Evolutionary conservation across 306 rosid species (phyloP).

Genomic region (Fragaria nilgerrensis): DNA sequence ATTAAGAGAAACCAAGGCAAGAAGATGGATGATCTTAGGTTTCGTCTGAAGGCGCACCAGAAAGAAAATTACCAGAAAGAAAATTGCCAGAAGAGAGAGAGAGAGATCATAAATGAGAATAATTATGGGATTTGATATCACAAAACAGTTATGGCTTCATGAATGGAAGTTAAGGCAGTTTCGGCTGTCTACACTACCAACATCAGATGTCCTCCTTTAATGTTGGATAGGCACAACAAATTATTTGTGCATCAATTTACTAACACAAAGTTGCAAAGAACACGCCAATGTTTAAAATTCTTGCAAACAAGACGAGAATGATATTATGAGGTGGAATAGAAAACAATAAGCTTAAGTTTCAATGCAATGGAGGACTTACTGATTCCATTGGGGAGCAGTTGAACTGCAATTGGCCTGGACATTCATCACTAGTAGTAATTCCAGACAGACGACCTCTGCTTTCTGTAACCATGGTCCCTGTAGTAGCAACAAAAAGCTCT

Average conservation of each 20-base stretch:
- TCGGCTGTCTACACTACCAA: neutral
- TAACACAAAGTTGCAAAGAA: neutral
- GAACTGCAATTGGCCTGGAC: slow-evolving; percentile 16
- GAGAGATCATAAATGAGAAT: neutral
- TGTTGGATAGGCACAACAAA: neutral
- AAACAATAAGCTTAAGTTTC: neutral
- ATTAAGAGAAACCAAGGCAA: neutral
- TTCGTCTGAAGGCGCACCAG: too few species aligned
- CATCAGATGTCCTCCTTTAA: neutral
- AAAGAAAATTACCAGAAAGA: too few species aligned
- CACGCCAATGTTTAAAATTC: neutral
- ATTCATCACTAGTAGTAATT: slow-evolving; percentile 8
- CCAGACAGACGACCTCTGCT: slow-evolving; percentile 6
- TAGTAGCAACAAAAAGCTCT: slow-evolving; percentile 5
- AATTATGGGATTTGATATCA: neutral
- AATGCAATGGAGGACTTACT: slow-evolving; percentile 14
- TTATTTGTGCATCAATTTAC: neutral
- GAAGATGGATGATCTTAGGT: neutral
- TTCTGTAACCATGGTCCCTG: slow-evolving; percentile 5
- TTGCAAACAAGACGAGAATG: neutral
- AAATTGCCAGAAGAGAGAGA: neutral
- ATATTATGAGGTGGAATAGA: neutral
- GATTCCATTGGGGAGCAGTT: slow-evolving; percentile 24
- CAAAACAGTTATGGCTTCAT: neutral
- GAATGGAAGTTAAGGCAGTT: neutral